A percentile compares a stretch with the other conserved stretches of the same genome.
These are phyloP conservation scores for Arthrobotrys entomopaga DNA, from an alignment of 2,329 filamentous ascomycete species.

Conservation along the genomic window DNA sequence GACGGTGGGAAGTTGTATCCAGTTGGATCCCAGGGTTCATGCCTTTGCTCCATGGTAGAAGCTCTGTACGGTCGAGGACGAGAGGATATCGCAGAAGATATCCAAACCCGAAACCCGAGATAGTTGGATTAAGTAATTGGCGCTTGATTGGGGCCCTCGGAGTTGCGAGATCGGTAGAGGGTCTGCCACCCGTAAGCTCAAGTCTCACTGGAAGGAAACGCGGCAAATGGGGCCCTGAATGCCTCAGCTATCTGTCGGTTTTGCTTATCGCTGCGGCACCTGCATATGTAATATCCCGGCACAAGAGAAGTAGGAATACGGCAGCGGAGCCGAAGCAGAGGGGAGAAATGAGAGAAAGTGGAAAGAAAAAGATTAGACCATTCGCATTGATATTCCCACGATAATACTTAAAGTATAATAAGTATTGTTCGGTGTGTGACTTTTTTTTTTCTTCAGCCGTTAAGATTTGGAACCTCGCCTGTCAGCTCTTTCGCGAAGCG, in stretches of 20 bases:
- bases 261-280: conserved; percentile 48
- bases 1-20: conserved; percentile 38
- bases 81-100: conserved; percentile 15
- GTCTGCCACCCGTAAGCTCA: conserved; percentile 15
- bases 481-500: conserved; percentile 53
- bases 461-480: conserved; percentile 50
- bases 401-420: no score
- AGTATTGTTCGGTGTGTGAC: conserved; percentile 46
- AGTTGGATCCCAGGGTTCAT: conserved; percentile 53
- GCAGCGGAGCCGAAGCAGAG: conserved; percentile 21
- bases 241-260: conserved; percentile 32
- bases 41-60: conserved; percentile 41
- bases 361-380: conserved; percentile 8
- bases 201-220: conserved; percentile 17
- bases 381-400: conserved; percentile 34
- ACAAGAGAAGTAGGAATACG: conserved; percentile 8
- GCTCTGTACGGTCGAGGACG: background rate
- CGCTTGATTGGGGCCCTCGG: conserved; percentile 10
- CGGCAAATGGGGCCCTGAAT: conserved; percentile 22
- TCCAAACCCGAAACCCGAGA: background rate
- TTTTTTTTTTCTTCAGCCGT: conserved; percentile 46
- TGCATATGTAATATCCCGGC: conserved; percentile 44
- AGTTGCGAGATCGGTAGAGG: conserved; percentile 13
- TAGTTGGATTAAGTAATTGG: conserved; percentile 26
- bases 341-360: background rate